Conservation (phyloP, 2,329 filamentous ascomycete genomes). For the Cercospora beticola region DNA sequence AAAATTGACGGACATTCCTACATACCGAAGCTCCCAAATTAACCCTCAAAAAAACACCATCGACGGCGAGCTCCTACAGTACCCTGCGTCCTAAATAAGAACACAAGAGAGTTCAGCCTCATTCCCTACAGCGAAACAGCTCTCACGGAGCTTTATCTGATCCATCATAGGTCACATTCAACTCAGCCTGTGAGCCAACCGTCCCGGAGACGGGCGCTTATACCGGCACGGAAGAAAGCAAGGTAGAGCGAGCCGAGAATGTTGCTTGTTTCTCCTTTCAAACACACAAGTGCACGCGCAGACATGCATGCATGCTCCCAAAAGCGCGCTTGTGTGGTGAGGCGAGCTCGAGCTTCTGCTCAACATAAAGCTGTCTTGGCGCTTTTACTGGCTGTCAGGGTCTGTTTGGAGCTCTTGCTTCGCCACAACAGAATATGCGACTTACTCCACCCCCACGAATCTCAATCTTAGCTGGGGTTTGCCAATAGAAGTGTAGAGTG, state of each 20-base stretch:
- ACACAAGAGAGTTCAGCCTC: background rate
- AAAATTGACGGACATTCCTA: constrained; percentile 1
- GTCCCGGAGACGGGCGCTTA: background rate
- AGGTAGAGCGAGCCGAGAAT: background rate
- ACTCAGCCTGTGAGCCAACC: background rate
- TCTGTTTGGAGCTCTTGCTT: background rate
- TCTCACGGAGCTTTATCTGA: background rate
- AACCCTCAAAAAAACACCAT: background rate
- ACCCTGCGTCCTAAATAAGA: background rate
- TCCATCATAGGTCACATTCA: background rate
- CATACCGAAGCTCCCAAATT: background rate
- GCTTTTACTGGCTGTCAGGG: background rate
- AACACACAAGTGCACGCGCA: background rate
- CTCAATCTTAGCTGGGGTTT: background rate
- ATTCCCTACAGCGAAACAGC: background rate
- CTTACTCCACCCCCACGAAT: background rate
- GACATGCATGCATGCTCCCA: background rate
- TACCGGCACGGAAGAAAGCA: background rate
- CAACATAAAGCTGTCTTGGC: background rate
- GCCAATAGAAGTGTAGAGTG: background rate
- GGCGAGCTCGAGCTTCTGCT: background rate
- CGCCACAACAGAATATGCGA: background rate
- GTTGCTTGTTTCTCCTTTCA: background rate
- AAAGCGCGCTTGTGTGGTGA: no score
- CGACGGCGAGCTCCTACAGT: background rate